Evolutionary conservation across 2,329 filamentous ascomycete genomes (phyloP).

Genomic region (Orbilia oligospora): DNA sequence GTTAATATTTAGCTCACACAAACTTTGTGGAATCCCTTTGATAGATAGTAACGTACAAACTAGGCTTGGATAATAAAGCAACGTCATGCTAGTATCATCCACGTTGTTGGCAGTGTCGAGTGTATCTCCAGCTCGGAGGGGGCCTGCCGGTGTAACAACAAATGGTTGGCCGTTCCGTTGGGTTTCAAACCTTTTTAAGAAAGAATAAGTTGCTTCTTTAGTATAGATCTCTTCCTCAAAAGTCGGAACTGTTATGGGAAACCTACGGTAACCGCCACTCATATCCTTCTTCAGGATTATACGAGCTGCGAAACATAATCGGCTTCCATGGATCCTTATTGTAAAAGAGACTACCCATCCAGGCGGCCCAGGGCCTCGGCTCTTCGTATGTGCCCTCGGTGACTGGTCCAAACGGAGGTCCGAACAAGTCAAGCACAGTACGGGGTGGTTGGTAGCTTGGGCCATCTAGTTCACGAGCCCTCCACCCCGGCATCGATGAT

Average conservation of each 20-base stretch:
- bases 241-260: background rate
- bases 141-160: background rate
- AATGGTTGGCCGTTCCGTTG: constrained; percentile 1
- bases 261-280: constrained; percentile 42
- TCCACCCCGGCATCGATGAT: constrained; percentile 46
- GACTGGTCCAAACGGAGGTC: constrained; percentile 35
- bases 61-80: constrained; percentile 19
- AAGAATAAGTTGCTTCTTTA: background rate
- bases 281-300: constrained; percentile 12
- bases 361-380: constrained; percentile 31
- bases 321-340: constrained; percentile 41
- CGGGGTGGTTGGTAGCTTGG: background rate
- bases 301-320: constrained; percentile 40
- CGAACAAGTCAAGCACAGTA: constrained; percentile 32
- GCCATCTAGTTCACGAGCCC: constrained; percentile 14
- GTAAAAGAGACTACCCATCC: constrained; percentile 40
- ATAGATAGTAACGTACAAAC: constrained; percentile 25
- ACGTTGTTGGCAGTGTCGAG: constrained; percentile 1
- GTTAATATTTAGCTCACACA: background rate
- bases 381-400: constrained; percentile 32
- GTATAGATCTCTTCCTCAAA: background rate
- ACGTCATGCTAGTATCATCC: constrained; percentile 19
- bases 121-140: constrained; percentile 33
- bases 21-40: background rate
- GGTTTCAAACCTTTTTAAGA: constrained; percentile 26